A percentile compares a stretch with the other conserved stretches of the same genome.
phyloP scores from a whole-genome alignment of 2,329 filamentous ascomycete species.

The Lasiodiplodia citricola region DNA sequence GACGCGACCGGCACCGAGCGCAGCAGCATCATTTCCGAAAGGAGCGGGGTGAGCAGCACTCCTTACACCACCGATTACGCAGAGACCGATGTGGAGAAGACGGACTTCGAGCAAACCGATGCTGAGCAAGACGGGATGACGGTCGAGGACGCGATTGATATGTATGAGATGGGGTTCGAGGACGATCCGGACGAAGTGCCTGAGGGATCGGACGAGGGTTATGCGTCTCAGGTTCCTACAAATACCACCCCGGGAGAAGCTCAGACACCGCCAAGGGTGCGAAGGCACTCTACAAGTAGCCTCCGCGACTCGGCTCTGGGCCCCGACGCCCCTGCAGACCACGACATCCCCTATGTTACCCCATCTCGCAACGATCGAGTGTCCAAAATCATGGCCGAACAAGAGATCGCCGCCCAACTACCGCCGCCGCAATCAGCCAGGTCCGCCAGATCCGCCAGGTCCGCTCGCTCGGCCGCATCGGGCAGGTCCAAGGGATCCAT shows the following conservation, averaged over 20 bases:
- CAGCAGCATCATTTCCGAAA: conserved; percentile 80
- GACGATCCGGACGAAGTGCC: conserved; percentile 45
- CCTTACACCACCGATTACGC: conserved; percentile 58
- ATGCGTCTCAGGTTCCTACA: conserved; percentile 29
- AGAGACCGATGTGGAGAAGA: conserved; percentile 28
- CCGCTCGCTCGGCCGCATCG: background rate
- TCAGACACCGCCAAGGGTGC: conserved; percentile 24
- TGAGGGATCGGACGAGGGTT: conserved; percentile 33
- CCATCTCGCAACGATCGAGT: conserved; percentile 19
- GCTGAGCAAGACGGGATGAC: conserved; percentile 56
- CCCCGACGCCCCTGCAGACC: conserved; percentile 19
- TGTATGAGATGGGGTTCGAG: conserved; percentile 65
- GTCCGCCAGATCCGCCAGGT: conserved; percentile 2
- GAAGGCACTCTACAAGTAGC: conserved; percentile 22
- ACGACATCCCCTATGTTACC: conserved; percentile 25
- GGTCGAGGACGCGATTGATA: conserved; percentile 65
- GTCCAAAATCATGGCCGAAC: conserved; percentile 24
- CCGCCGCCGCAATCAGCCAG: conserved; percentile 17
- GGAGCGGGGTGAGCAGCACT: conserved; percentile 73
- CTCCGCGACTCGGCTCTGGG: conserved; percentile 25
- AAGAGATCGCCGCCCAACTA: conserved; percentile 11
- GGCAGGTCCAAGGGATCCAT: conserved; percentile 1
- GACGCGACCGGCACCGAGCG: conserved; percentile 73
- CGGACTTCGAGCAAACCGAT: conserved; percentile 28
- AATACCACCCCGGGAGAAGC: conserved; percentile 28